Evolutionary conservation across 495 filamentous ascomycete genomes (phyloP), one percentile per base, ranked within the genome.

Genomic region (Endocarpon pusillum): DNA sequence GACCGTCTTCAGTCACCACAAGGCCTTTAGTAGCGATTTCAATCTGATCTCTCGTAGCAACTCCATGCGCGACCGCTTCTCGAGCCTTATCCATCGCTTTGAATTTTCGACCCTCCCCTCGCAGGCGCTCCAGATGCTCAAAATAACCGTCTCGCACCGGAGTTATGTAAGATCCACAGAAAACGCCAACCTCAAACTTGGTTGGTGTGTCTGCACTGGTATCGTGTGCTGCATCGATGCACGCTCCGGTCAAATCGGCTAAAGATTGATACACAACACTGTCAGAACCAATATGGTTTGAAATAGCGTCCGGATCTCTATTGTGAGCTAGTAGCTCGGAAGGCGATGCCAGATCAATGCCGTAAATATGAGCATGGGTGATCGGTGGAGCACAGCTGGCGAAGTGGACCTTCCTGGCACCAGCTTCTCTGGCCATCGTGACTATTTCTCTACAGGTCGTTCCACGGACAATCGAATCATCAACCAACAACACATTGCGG

Each of bases 381-480:
- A 94, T 82, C 9, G 78, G 81, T 0, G 89, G 89, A 20, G 83
- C 73, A 53, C 85, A 91, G 41, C 73, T 80, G 16, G 81, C 81
- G 52, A 97, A 84, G 50, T 81, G 83, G 32, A 97, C 83, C 56
- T 85, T 85, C 46, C 73, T 75, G 4, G 91, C 87, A 32, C 82
- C 83, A 26, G 82, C 83, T 53, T 94, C 87, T 27, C 78, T 67
- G 7, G 85, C 89, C 89, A 97, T 93, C 41, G 51, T 73, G 23
- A 96, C 84, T 41, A 94, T 97, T 54, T 94, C 89, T 17, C 80
- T 60, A 40, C 73, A 81, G 0, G 87, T 94, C 4, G 83, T 97
- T 34, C 89, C 89, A 7, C 87, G 72, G 6, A 94, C 87, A 40
- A 96, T 89, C 47, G 78, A 84, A 54, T 96, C 87, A 43, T 94